Evolutionary conservation across 768 basidiomycete species (phyloP).

Genomic region (Cyathus striatus): DNA sequence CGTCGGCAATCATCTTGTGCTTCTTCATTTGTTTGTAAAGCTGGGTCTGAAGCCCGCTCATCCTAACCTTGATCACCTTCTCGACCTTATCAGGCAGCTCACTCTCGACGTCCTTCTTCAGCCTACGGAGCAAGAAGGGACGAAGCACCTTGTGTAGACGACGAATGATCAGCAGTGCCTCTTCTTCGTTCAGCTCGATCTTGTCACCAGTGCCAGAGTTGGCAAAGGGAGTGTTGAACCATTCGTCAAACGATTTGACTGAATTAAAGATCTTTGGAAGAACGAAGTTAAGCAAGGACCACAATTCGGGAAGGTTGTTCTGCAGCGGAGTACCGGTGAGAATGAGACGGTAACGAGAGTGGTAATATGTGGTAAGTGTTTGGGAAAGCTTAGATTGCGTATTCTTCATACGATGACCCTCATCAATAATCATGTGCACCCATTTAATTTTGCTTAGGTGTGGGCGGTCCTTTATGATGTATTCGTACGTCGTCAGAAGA

Average conservation of each 20-base stretch:
- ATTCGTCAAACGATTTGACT: slow-evolving; percentile 98
- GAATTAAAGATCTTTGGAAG: slow-evolving; percentile 97
- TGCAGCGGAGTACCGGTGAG: slow-evolving; percentile 95
- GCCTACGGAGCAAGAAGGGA: slow-evolving; percentile 85
- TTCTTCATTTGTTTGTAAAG: slow-evolving; percentile 98
- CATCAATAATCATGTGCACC: slow-evolving; percentile 97
- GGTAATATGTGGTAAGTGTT: slow-evolving; percentile 89
- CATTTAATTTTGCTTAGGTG: slow-evolving; percentile 87
- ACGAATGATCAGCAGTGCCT: slow-evolving; percentile 93
- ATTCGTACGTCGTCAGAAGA: slow-evolving; percentile 91
- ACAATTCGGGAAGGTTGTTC: slow-evolving; percentile 94
- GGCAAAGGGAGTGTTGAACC: slow-evolving; percentile 99
- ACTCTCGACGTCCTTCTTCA: slow-evolving; percentile 96
- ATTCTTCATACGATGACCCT: slow-evolving; percentile 98
- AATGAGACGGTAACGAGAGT: slow-evolving; percentile 89
- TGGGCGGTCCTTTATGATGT: slow-evolving; percentile 96
- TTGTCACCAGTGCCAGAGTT: slow-evolving; percentile 97
- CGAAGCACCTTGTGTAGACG: slow-evolving; percentile 94
- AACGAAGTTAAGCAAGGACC: slow-evolving; percentile 94
- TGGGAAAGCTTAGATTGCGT: slow-evolving; percentile 84
- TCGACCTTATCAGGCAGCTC: slow-evolving; percentile 97
- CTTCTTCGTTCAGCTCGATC: slow-evolving; percentile 99
- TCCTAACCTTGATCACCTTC: slow-evolving; percentile 94
- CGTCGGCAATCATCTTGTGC: slow-evolving; percentile 93
- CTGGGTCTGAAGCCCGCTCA: slow-evolving; percentile 89